Evolutionary conservation across 192 early-diverging fungal genomes (phyloP), one percentile per base, ranked within the genome.

Genomic region (Linnemannia schmuckeri): DNA sequence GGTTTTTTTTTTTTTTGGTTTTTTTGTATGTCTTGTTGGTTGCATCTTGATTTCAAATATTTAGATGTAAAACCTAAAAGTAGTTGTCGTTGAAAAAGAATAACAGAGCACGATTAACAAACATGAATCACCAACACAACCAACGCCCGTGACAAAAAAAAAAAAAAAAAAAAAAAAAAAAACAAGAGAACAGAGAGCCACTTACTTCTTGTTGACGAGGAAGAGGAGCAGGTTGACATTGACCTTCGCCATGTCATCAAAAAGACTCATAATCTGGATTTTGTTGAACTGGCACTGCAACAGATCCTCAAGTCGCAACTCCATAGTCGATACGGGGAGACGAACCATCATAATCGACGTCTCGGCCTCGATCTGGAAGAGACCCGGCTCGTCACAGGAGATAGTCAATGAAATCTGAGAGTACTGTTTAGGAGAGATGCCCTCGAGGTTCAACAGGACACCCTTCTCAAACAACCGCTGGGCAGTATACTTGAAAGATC

Each of bases 401-500:
- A 99, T 95, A 0, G 96, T 97, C 52, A 99, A 88, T 10, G 94
- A 94, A 72, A 99, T 96, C 79, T 94, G 93, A 76, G 96, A 94
- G 84, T 97, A 99, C 89, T 96, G 95, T 75, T 95, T 95, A 73
- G 95, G 95, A 66, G 91, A 90, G 55, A 97, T 93, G 47, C 95
- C 97, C 27, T 95, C 94, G 17, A 99, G 88, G 52, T 95, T 94
- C 33, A 99, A 83, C 52, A 99, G 89, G 7, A 99, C 97, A 73
- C 98, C 97, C 88, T 97, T 96, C 82, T 98, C 96, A 82, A 97
- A 93, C 74, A 99, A 90, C 74, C 97, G 94, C 82, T 97, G 94
- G 2, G 98, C 99, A 24, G 96, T 96, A 91, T 98, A 99, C 93
- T 99, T 99, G 93, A 93, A 99, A 63, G 98, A 99, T 6, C 99